These are phyloP conservation scores for Sclerotiophoma versabilis DNA, from an alignment of 2,329 filamentous ascomycete genomes.

Conservation along the genomic window DNA sequence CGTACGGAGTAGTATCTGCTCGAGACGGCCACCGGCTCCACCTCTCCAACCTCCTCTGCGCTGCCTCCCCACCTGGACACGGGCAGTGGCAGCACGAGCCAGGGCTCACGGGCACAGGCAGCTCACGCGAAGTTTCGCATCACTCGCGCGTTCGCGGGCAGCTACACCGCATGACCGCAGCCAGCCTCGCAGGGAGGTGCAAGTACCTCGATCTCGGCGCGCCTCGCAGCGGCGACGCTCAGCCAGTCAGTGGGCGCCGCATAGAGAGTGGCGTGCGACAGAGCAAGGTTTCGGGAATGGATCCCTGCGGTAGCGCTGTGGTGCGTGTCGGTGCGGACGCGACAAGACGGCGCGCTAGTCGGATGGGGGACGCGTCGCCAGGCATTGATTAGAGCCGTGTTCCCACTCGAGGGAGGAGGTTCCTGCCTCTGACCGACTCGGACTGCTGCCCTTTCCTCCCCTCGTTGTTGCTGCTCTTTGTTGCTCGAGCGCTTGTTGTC, in stretches of 20 bases:
- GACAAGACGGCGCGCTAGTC: slow-evolving; percentile 5
- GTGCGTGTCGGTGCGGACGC: slow-evolving; percentile 5
- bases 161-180: background rate
- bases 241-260: slow-evolving; percentile 2
- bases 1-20: no score
- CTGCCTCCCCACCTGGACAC: background rate
- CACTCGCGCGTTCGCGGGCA: slow-evolving; percentile 2
- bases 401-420: background rate
- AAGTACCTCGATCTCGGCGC: no score
- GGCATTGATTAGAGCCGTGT: slow-evolving; percentile 10
- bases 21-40: background rate
- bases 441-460: background rate
- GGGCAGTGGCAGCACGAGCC: slow-evolving; percentile 1
- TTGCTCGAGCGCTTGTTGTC: no score
- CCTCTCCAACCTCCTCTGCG: background rate
- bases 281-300: slow-evolving; percentile 8
- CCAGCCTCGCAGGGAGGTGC: slow-evolving; percentile 3
- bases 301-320: slow-evolving; percentile 2
- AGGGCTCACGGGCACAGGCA: background rate
- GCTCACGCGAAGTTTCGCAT: slow-evolving; percentile 7
- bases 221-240: background rate
- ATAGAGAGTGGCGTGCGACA: slow-evolving; percentile 14
- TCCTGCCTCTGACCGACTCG: slow-evolving; percentile 7
- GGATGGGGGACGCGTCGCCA: slow-evolving; percentile 6
- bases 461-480: background rate